phyloP scores from a whole-genome alignment of 129 eudicot species.

The Escallonia herrerae region DNA sequence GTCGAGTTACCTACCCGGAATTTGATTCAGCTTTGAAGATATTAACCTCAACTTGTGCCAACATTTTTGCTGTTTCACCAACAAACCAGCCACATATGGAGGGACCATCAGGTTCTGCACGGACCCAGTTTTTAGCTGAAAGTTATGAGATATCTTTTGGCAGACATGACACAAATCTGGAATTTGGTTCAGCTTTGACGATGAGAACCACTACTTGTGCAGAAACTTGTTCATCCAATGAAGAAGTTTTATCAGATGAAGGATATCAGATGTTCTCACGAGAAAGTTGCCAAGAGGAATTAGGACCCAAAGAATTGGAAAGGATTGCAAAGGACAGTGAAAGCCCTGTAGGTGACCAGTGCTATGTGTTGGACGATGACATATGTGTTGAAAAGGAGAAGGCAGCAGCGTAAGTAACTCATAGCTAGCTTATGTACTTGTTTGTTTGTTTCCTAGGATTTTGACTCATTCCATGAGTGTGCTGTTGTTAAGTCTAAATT shows the following conservation, averaged over 20 bases:
- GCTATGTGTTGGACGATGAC: slow-evolving; percentile 12
- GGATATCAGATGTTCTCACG: slow-evolving; percentile 15
- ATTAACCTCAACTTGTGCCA: background rate
- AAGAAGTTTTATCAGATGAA: slow-evolving; percentile 12
- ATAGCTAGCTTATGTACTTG: slow-evolving; percentile 8
- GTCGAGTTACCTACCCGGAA: slow-evolving; percentile 8
- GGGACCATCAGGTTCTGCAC: slow-evolving; percentile 19
- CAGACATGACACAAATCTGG: slow-evolving; percentile 6
- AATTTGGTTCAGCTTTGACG: background rate
- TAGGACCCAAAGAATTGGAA: slow-evolving; percentile 10
- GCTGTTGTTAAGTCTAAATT: slow-evolving; percentile 6
- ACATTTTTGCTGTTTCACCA: too few relatives aligned
- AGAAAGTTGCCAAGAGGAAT: slow-evolving; percentile 6
- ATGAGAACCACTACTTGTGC: slow-evolving; percentile 13
- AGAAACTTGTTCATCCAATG: slow-evolving; percentile 2
- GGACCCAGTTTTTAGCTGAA: slow-evolving; percentile 15
- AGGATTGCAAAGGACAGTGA: slow-evolving; percentile 17
- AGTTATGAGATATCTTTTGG: slow-evolving; percentile 1
- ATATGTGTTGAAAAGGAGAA: slow-evolving; percentile 19
- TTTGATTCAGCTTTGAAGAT: background rate
- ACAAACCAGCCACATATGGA: background rate
- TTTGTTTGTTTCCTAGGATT: background rate
- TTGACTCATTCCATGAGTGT: slow-evolving; percentile 3
- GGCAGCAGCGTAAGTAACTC: slow-evolving; percentile 30
- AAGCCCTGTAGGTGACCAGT: slow-evolving; percentile 13